Conservation (phyloP, 2,329 filamentous ascomycete genomes). For the Colletotrichum australisinense region DNA sequence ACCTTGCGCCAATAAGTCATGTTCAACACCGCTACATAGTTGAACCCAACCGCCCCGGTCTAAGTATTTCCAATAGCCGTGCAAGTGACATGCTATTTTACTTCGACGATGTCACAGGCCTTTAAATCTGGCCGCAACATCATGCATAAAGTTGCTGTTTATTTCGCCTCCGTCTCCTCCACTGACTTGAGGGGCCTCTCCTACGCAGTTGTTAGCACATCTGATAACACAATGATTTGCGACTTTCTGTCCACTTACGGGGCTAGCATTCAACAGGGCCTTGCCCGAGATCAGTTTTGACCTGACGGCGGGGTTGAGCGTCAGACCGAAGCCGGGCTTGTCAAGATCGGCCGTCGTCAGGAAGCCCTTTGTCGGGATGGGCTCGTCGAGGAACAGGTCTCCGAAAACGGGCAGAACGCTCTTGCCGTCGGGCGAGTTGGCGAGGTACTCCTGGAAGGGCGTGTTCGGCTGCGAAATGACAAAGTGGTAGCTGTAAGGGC, state of each 20-base stretch:
- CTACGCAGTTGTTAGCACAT: constrained; percentile 3
- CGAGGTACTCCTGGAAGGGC: constrained; percentile 95
- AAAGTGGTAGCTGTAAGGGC: constrained; percentile 96
- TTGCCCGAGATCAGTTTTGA: constrained; percentile 80
- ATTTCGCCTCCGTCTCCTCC: constrained; percentile 36
- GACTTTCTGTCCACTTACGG: constrained; percentile 17
- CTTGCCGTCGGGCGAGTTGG: constrained; percentile 91
- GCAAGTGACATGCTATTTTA: background rate
- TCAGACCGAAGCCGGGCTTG: constrained; percentile 90
- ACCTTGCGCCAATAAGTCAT: background rate
- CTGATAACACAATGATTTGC: background rate
- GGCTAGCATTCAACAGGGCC: constrained; percentile 75
- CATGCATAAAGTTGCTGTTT: constrained; percentile 42
- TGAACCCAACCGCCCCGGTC: background rate
- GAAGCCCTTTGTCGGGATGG: constrained; percentile 85
- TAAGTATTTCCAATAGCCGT: background rate
- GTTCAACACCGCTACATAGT: background rate
- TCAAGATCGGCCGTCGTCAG: constrained; percentile 84
- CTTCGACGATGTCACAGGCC: constrained; percentile 41
- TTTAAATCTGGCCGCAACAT: constrained; percentile 48
- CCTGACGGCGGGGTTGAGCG: constrained; percentile 80
- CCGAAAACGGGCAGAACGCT: constrained; percentile 93
- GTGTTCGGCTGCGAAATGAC: constrained; percentile 93
- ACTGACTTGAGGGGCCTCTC: constrained; percentile 27
- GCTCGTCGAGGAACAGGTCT: constrained; percentile 90